phyloP scores from a whole-genome alignment of 148 eudicot species.

The Silene uniflora region DNA sequence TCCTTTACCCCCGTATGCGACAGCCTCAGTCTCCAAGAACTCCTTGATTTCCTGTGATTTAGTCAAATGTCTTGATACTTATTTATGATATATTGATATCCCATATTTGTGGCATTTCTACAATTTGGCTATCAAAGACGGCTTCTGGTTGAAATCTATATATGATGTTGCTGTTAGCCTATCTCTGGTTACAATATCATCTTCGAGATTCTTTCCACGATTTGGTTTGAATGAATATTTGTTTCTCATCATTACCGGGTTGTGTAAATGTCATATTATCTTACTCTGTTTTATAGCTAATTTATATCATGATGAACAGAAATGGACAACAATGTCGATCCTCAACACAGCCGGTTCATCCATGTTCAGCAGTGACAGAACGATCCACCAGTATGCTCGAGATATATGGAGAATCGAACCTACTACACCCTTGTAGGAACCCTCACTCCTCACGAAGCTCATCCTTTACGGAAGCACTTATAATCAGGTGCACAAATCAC shows the following conservation, averaged over 20 bases:
- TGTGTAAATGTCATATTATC: slow-evolving; percentile 1
- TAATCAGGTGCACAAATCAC: neutral
- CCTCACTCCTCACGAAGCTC: neutral
- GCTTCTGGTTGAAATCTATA: neutral
- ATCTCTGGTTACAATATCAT: neutral
- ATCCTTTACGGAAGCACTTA: neutral
- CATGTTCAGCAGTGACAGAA: slow-evolving; percentile 97
- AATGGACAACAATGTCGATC: slow-evolving; percentile 94
- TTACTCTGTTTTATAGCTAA: neutral
- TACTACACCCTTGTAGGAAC: slow-evolving; percentile 9
- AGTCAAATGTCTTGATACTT: neutral
- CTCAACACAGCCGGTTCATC: slow-evolving; percentile 83
- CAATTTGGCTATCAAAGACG: neutral
- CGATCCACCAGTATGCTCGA: slow-evolving; percentile 83
- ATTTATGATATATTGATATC: neutral
- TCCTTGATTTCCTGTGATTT: neutral
- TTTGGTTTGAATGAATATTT: neutral
- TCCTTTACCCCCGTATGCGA: neutral
- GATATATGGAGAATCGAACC: slow-evolving; percentile 88
- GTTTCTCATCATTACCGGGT: neutral
- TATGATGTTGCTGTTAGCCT: neutral
- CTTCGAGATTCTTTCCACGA: neutral
- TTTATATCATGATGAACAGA: slow-evolving; percentile 41
- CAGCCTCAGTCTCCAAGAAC: neutral
- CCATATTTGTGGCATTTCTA: neutral